These are phyloP conservation scores for Alternaria longipes DNA, from an alignment of 2,329 filamentous ascomycete genomes.

Conservation along the genomic window DNA sequence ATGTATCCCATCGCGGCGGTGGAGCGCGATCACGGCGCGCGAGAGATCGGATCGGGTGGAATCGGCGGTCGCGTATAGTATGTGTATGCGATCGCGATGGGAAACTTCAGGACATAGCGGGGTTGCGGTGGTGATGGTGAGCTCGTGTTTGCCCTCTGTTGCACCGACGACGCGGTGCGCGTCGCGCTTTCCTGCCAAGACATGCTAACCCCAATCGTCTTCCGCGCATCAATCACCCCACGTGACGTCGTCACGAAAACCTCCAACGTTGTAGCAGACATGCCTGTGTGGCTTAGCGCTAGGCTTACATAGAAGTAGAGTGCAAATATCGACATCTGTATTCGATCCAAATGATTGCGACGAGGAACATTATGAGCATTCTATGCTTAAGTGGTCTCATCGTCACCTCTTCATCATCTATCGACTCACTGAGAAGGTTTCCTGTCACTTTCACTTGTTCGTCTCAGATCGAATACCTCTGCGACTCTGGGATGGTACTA, in stretches of 20 bases:
- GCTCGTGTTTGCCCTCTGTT: constrained; percentile 19
- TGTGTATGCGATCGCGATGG: constrained; percentile 22
- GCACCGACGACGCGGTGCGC: constrained; percentile 34
- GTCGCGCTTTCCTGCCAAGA: constrained; percentile 35
- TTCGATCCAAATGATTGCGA: too few species aligned
- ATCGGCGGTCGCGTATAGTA: constrained; percentile 5
- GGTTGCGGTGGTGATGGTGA: constrained; percentile 16
- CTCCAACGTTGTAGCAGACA: too few species aligned
- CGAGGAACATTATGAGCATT: too few species aligned
- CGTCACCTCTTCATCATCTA: too few species aligned
- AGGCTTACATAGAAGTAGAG: too few species aligned
- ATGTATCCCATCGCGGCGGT: constrained; percentile 69
- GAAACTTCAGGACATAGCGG: constrained; percentile 31
- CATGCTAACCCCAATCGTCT: background rate
- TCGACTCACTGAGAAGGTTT: too few species aligned
- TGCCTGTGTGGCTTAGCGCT: background rate
- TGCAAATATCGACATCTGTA: too few species aligned
- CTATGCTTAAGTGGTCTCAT: too few species aligned
- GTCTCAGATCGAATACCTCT: too few species aligned
- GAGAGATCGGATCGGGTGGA: background rate
- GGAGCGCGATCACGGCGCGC: constrained; percentile 10
- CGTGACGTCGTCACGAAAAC: background rate
- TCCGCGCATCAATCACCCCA: background rate
- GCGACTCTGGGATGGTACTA: too few species aligned
- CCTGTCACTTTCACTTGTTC: too few species aligned